Base-by-base conservation (phyloP, 345 rosid species). In the Pistacia integerrima region DNA sequence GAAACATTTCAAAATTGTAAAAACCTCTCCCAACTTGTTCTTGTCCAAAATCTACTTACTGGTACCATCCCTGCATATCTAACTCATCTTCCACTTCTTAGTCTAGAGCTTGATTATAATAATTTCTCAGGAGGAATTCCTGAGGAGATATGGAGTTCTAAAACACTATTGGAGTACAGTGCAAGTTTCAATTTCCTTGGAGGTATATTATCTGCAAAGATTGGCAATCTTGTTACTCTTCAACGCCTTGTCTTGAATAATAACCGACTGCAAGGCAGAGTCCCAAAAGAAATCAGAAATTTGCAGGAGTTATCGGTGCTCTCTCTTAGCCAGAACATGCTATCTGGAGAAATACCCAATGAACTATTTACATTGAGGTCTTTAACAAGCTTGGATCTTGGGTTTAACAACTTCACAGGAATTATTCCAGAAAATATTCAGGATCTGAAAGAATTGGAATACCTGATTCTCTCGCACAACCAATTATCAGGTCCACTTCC, bases 401-500 rank as follows among this genome's bases (percentile, higher is more conserved):
- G 76, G 48, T 49, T 17, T 49, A 73, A 73, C 67, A 62, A 62
- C 67, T 49, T 73, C 59, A 62, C 76, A 4, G 76, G 68, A 73
- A 28, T 28, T 25, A 61, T 61, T 22, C 68, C 76, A 1, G 69
- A 52, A 13, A 48, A 62, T 49, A 73, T 62, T 49, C 2, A 66
- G 14, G 60, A 62, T 67, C 49, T 73, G 67, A 48, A 28, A 28
- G 68, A 73, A n/a, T 33, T 73, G 69, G 76, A 73, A 73, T 61
- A 49, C 55, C 68, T 73, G 68, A 48, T 73, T 58, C 69, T 73
- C 11, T 10, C 59, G 8, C 41, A 62, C 57, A 62, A 73, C 56
- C 67, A 73, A 61, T 68, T 49, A 25, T 73, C 76, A 61, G 76
- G 76, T 73, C 68, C 68, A 48, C 67, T 73, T 17, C 68, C 76